Evolutionary conservation across 1,284 basidiomycete genomes (phyloP), one percentile per base, ranked within the genome.

Genomic region (Boletus sp.): DNA sequence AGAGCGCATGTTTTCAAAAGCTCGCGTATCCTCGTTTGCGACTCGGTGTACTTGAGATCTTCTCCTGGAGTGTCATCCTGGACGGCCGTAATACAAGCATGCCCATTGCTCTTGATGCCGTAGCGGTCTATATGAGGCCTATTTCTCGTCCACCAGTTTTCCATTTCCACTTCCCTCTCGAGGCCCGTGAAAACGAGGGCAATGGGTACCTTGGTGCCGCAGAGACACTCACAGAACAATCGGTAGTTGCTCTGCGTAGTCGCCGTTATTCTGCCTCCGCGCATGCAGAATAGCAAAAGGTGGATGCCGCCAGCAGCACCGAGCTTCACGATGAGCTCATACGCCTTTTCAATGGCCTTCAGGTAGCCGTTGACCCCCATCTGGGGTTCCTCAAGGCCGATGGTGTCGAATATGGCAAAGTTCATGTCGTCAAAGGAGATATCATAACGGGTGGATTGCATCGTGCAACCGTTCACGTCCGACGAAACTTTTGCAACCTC

Each of bases 41-140:
- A 64, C 32, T 60, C 41, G 17, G 19, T 26, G 29, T 48, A 64
- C 40, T 68, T 64, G 51, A 29, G 41, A 29, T 58, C 45, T 26
- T 66, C 57, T 22, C 38, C 60, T 4, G 48, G 50, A 16, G 32
- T 45, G 16, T 62, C 64, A 9, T 56, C 60, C 19, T 42, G 46
- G 26, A 66, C 63, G 16, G 70, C 67, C 1, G 73, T 75, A 30
- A 74, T 62, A 46, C 72, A 75, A 14, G 70, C 72, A 17, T 66
- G 59, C 5, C 61, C 69, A 1, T 48, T 30, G 23, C 66, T 64
- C 30, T 51, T 49, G 50, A 74, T 71, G 1, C 59, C 61, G 29
- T 67, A 57, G 22, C 49, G 40, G 14, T 59, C 46, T 48, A 74
- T 71, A 9, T 52, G 45, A 0, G 10, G 36, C 32, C 55, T 46